Evolutionary conservation across 2,329 filamentous ascomycete genomes (phyloP), one percentile per base, ranked within the genome.

Genomic region (Aureobasidium sp.): DNA sequence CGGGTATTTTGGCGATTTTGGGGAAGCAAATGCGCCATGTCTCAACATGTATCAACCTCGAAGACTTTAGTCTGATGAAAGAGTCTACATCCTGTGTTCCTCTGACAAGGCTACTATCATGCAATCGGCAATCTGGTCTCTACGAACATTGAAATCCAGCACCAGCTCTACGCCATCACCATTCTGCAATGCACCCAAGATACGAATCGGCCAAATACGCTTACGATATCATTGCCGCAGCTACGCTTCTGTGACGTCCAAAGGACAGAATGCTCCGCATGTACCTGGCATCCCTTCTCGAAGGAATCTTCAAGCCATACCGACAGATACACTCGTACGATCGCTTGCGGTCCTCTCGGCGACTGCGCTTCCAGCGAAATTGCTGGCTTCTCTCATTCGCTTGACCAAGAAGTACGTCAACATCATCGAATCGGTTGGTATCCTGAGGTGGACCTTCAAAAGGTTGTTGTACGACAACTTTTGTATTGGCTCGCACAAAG

Each of bases 381-480:
- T 57, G n/a, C 9, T 57, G 41, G 29, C 53, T 20, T 32, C 13
- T 17, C 53, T 57, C 12, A 57, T 57, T 26, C 53, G 53, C 53
- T 27, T 46, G n/a, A 57, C 53, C 53, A 57, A 57, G 41, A 46
- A 44, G 39, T 15, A 57, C 41, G 53, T 57, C 8, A n/a, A 27
- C 6, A 57, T 46, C 10, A 36, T 57, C 39, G 53, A 57, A 46
- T 44, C 53, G 5, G 27, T 57, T 9, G 17, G 26, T 10, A 27
- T 29, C 5, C 15, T 57, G 10, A 8, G 53, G 46, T 57, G 39
- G 53, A 36, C 17, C 7, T 57, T 57, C 53, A 60, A 32, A 10
- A 60, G 20, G 23, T 27, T 46, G 44, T 20, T 60, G 6, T 60
- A 60, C 32, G 57, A 48, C 23, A 48, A 60, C 10, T 60, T 48